A percentile compares a stretch with the other conserved stretches of the same genome.
Evolutionary conservation across 2,329 filamentous ascomycete species (phyloP).

Genomic region (Rugonectria rugulosa): DNA sequence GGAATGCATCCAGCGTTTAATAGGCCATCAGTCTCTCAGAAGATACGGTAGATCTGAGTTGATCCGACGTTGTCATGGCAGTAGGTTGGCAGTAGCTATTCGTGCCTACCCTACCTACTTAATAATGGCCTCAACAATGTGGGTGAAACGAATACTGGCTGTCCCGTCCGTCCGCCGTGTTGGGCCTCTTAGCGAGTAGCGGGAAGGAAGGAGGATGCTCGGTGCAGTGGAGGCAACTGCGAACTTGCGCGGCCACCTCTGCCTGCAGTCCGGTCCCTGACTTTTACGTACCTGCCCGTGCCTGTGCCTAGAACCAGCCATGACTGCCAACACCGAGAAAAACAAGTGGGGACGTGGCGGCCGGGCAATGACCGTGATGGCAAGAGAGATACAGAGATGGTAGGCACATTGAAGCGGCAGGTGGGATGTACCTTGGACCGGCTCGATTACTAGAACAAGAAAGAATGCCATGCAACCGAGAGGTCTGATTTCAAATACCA

Average conservation of each 20-base stretch:
- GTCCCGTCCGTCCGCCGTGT: background rate
- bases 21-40: background rate
- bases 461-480: background rate
- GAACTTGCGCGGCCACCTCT: constrained; percentile 34
- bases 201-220: constrained; percentile 3
- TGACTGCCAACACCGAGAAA: constrained; percentile 10
- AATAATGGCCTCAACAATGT: background rate
- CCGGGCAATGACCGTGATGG: constrained; percentile 4
- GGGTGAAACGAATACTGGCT: constrained; percentile 11
- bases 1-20: background rate
- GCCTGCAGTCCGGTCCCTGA: constrained; percentile 30
- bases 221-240: constrained; percentile 20
- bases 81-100: too few species aligned
- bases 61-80: constrained; percentile 5
- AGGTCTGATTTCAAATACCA: background rate
- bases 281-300: too few species aligned
- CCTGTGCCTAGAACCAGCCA: too few species aligned
- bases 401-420: background rate
- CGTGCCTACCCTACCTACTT: too few species aligned
- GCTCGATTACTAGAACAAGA: too few species aligned
- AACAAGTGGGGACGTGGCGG: constrained; percentile 3
- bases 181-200: background rate
- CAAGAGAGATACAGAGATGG: constrained; percentile 1
- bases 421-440: constrained; percentile 6
- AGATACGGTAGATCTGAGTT: constrained; percentile 1